Evolutionary conservation across 2,329 filamentous ascomycete species (phyloP), one percentile per base, ranked within the genome.

Genomic region (Pseudogymnoascus sp.): DNA sequence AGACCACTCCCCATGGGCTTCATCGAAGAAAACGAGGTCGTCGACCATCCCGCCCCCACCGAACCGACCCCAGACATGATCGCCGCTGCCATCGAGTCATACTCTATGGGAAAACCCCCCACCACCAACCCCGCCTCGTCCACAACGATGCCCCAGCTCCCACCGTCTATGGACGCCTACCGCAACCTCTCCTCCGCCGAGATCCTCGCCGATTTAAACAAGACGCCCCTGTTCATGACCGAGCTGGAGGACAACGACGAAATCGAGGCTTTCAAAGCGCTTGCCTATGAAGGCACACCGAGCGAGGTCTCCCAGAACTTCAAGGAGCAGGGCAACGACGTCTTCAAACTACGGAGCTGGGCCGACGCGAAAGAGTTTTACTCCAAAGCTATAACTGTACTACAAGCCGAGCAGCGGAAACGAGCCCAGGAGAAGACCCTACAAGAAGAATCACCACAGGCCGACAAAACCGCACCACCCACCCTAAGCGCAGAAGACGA

Each of bases 151-250:
- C 71, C 72, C 7, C 62, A 65, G 8, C 75, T 87, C 66, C 85
- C 86, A 4, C 84, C 85, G 0, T 78, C 76, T 4, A 84, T 87
- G 78, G 82, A 82, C 16, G 81, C 80, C 1, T 77, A 84, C 50
- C 81, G 80, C 65, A 78, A 81, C 63, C 80, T 85, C 71, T 80
- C 81, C 4, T 78, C 78, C 0, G 84, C 87, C 59, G 84, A 89
- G 67, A 76, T 90, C 37, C 71, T 87, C 42, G 77, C 80, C 56
- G 84, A 88, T 70, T 79, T 90, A 77, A 89, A 89, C 71, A 84
- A 86, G 67, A 82, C 84, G 59, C 95, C 95, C 5, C 83, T 99
- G 38, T 99, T 99, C 81, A 99, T 99, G 95, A 97, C 92, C 31
- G 88, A 90, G 69, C 82, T 97, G 36, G 90, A 90, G 70, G 89